Percentiles rank a stretch among this genome's conserved stretches.
phyloP scores from a whole-genome alignment of 257 asterid genomes.

The Verbena officinalis region DNA sequence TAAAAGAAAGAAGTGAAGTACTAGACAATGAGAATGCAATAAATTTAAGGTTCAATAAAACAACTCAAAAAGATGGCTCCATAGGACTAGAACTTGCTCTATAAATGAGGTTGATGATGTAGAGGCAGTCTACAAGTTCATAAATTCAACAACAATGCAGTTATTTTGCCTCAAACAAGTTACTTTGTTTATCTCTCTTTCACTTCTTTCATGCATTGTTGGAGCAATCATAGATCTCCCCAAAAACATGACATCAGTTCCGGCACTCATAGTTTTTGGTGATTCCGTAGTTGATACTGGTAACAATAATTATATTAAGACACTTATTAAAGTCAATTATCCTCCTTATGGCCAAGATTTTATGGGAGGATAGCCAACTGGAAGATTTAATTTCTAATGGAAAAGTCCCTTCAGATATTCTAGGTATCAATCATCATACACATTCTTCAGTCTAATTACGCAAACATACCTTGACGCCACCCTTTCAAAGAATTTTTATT shows the following conservation, averaged over 20 bases:
- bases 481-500: too few species aligned
- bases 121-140: too few species aligned
- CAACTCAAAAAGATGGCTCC: too few species aligned
- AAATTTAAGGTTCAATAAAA: too few species aligned
- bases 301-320: constrained; percentile 52
- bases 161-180: constrained; percentile 7
- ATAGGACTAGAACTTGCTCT: not conserved
- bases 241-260: constrained; percentile 28
- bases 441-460: too few species aligned
- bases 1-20: too few species aligned
- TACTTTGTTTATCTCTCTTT: constrained; percentile 14
- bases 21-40: too few species aligned
- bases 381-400: constrained; percentile 67
- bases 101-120: too few species aligned
- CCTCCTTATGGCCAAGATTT: constrained; percentile 73
- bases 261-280: constrained; percentile 59
- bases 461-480: too few species aligned
- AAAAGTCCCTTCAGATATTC: constrained; percentile 60
- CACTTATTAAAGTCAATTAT: constrained; percentile 45
- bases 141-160: constrained; percentile 16
- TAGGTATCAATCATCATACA: constrained; percentile 38
- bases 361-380: constrained; percentile 61
- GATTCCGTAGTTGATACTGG: constrained; percentile 69
- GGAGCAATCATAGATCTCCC: constrained; percentile 35
- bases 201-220: constrained; percentile 11